phyloP scores from a whole-genome alignment of 805 yeast species.

The Sugiyamaella smithiae region DNA sequence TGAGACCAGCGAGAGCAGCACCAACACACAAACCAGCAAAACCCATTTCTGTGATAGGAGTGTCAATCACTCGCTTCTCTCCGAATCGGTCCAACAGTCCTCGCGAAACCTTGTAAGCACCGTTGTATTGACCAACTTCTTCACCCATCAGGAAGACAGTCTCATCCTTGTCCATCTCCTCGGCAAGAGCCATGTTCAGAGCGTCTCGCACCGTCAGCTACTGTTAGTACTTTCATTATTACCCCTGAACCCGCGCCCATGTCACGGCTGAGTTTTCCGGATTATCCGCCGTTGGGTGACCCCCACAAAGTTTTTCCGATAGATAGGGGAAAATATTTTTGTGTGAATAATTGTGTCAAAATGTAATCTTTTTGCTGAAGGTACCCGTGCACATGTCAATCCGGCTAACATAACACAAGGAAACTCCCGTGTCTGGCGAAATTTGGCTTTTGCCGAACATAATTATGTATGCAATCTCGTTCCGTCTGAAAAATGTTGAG shows the following conservation, averaged over 20 bases:
- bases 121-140: slow-evolving; percentile 98
- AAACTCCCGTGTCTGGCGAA: no score
- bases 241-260: background rate
- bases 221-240: slow-evolving; percentile 6
- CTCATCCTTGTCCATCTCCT: slow-evolving; percentile 94
- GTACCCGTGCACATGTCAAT: no score
- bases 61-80: slow-evolving; percentile 87
- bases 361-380: no score
- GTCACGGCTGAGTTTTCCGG: slow-evolving; percentile 4
- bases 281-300: slow-evolving; percentile 1
- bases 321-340: no score
- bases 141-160: slow-evolving; percentile 96
- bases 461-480: no score
- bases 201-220: slow-evolving; percentile 95
- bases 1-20: slow-evolving; percentile 93
- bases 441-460: no score
- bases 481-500: no score
- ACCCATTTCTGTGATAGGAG: slow-evolving; percentile 99
- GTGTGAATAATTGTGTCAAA: no score
- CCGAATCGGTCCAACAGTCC: slow-evolving; percentile 95
- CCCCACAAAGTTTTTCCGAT: slow-evolving; percentile 1
- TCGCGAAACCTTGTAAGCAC: slow-evolving; percentile 96
- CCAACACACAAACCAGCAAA: slow-evolving; percentile 94
- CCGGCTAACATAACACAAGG: no score
- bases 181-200: slow-evolving; percentile 89